Conservation (phyloP, 306 rosid genomes). For the Geum urbanum region DNA sequence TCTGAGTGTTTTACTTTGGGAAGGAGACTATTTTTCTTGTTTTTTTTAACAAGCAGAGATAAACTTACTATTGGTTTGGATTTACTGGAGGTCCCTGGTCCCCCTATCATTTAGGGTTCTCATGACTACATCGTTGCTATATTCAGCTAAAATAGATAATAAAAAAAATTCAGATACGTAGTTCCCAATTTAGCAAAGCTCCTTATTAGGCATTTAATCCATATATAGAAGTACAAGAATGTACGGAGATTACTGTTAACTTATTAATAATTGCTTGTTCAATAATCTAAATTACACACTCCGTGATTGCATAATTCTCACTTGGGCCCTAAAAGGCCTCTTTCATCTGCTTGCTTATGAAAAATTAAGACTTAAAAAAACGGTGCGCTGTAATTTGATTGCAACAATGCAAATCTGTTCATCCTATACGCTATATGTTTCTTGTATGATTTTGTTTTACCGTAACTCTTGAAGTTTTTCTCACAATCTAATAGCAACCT, state of each 20-base stretch:
- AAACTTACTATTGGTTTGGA: background rate
- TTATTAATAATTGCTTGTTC: background rate
- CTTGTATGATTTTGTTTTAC: background rate
- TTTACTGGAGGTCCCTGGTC: background rate
- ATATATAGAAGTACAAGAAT: background rate
- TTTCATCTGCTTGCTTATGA: constrained; percentile 13
- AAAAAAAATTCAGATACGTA: too few relatives aligned
- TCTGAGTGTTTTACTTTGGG: background rate
- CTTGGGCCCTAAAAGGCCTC: background rate
- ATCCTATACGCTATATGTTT: background rate
- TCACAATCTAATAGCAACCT: background rate
- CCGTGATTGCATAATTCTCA: background rate
- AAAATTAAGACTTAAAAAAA: constrained; percentile 6
- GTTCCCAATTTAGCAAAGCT: too few relatives aligned
- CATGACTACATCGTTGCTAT: too few relatives aligned
- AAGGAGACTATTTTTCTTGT: too few relatives aligned
- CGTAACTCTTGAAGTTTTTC: background rate
- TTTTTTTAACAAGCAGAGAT: background rate
- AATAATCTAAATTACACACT: background rate
- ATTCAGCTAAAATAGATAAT: too few relatives aligned
- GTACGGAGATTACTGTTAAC: background rate
- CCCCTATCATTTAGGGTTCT: too few relatives aligned
- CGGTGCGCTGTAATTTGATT: background rate
- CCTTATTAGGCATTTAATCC: too few relatives aligned
- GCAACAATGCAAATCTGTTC: background rate